A percentile compares a stretch with the other conserved stretches of the same genome.
Conservation (phyloP, 768 basidiomycete species). For the Tulasnella sp. region DNA sequence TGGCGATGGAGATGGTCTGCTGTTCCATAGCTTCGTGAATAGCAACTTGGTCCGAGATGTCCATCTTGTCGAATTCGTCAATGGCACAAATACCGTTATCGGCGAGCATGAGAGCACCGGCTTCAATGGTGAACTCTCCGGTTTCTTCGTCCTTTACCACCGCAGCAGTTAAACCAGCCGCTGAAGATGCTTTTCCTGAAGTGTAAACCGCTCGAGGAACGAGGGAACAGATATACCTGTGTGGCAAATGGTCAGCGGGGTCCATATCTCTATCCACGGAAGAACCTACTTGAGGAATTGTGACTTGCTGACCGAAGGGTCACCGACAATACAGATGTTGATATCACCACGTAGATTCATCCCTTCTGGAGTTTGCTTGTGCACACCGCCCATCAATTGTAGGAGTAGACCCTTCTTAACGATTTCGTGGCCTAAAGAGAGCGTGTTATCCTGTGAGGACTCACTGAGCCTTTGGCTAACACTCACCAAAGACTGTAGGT, state of each 20-base stretch:
- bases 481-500: slow-evolving; percentile 82
- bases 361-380: slow-evolving; percentile 93
- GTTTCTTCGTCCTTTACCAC: slow-evolving; percentile 99
- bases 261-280: neutral
- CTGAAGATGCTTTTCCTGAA: slow-evolving; percentile 98
- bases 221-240: slow-evolving; percentile 95
- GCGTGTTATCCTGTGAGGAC: neutral
- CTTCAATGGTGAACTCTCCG: slow-evolving; percentile 98
- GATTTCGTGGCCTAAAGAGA: slow-evolving; percentile 72
- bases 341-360: slow-evolving; percentile 98
- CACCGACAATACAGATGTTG: slow-evolving; percentile 97
- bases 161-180: slow-evolving; percentile 96
- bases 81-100: slow-evolving; percentile 99
- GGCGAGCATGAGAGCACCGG: slow-evolving; percentile 97
- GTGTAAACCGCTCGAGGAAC: slow-evolving; percentile 97
- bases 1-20: slow-evolving; percentile 98
- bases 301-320: slow-evolving; percentile 96
- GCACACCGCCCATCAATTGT: slow-evolving; percentile 97
- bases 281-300: slow-evolving; percentile 89
- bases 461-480: neutral
- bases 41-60: slow-evolving; percentile 95
- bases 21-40: slow-evolving; percentile 99
- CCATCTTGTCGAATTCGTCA: slow-evolving; percentile 99
- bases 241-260: neutral
- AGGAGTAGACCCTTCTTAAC: slow-evolving; percentile 96